A percentile compares a stretch with the other conserved stretches of the same genome.
phyloP scores from a whole-genome alignment of 371 early-diverging fungal genomes.

The Rhizomucor pusillus region DNA sequence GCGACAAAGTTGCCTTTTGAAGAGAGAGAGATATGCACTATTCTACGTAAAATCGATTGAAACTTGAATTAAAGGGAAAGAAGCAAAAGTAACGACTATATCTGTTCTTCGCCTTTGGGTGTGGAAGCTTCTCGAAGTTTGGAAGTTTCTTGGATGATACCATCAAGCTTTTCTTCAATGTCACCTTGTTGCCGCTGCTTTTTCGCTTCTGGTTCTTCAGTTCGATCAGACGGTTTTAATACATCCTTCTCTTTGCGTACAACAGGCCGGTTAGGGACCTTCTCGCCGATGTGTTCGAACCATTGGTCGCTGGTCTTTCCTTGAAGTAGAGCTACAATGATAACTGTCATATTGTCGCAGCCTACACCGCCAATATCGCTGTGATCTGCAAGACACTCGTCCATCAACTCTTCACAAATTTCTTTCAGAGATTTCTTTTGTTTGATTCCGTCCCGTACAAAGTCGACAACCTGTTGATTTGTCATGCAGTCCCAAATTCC shows the following conservation, averaged over 20 bases:
- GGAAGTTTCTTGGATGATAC: no score
- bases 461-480: slow-evolving; percentile 85
- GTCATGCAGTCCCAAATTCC: slow-evolving; percentile 98
- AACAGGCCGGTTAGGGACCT: slow-evolving; percentile 4
- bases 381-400: slow-evolving; percentile 83
- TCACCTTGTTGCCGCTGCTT: slow-evolving; percentile 7
- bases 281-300: slow-evolving; percentile 38
- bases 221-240: not conserved
- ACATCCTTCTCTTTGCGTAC: slow-evolving; percentile 6
- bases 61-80: no score
- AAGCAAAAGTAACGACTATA: no score
- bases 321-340: slow-evolving; percentile 85
- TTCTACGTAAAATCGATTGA: no score
- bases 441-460: slow-evolving; percentile 66
- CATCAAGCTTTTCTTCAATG: not conserved
- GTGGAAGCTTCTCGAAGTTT: no score
- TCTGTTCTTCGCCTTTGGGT: no score
- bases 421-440: slow-evolving; percentile 49
- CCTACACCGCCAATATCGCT: slow-evolving; percentile 87
- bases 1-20: no score
- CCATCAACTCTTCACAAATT: slow-evolving; percentile 89
- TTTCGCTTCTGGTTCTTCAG: slow-evolving; percentile 10
- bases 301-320: slow-evolving; percentile 72
- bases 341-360: slow-evolving; percentile 98
- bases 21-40: no score